Evolutionary conservation across 2,329 filamentous ascomycete genomes (phyloP).

Genomic region (Penicillium sp.): DNA sequence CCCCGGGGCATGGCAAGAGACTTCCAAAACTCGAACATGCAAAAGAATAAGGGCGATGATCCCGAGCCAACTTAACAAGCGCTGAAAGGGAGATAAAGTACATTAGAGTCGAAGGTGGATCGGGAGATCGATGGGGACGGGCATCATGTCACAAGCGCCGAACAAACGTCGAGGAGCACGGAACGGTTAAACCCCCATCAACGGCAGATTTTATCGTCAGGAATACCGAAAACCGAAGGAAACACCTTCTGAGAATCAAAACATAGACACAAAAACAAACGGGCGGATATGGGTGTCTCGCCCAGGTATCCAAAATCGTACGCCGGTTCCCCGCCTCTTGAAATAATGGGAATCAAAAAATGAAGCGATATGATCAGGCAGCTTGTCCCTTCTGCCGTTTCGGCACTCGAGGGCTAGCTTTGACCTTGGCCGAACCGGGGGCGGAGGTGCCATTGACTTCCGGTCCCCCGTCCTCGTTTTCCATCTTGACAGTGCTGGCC

Average conservation of each 20-base stretch:
- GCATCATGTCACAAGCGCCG: slow-evolving; percentile 1
- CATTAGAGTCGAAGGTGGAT: slow-evolving; percentile 27
- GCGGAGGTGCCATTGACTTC: slow-evolving; percentile 51
- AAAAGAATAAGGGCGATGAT: slow-evolving; percentile 16
- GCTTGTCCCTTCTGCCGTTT: slow-evolving; percentile 48
- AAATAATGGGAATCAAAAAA: slow-evolving; percentile 12
- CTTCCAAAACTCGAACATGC: slow-evolving; percentile 7
- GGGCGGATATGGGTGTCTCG: slow-evolving; percentile 18
- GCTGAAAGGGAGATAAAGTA: slow-evolving; percentile 31
- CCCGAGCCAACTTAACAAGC: slow-evolving; percentile 24
- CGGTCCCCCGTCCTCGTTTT: slow-evolving; percentile 51
- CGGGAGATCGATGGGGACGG: slow-evolving; percentile 14
- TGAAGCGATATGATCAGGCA: slow-evolving; percentile 23
- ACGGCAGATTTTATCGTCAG: slow-evolving; percentile 19
- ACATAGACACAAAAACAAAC: slow-evolving; percentile 16
- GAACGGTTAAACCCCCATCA: slow-evolving; percentile 17
- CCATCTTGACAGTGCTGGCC: slow-evolving; percentile 59
- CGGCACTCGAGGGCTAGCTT: slow-evolving; percentile 47
- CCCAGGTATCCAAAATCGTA: slow-evolving; percentile 29
- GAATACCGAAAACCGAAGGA: slow-evolving; percentile 14
- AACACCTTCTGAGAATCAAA: slow-evolving; percentile 8
- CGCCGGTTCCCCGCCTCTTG: slow-evolving; percentile 30
- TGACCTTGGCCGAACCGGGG: slow-evolving; percentile 42
- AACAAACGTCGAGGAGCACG: neutral
- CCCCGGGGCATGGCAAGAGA: slow-evolving; percentile 9